Percentiles rank a stretch among this genome's conserved stretches.
phyloP scores from a whole-genome alignment of 208 protist species.

The Leishmania amazonensis region DNA sequence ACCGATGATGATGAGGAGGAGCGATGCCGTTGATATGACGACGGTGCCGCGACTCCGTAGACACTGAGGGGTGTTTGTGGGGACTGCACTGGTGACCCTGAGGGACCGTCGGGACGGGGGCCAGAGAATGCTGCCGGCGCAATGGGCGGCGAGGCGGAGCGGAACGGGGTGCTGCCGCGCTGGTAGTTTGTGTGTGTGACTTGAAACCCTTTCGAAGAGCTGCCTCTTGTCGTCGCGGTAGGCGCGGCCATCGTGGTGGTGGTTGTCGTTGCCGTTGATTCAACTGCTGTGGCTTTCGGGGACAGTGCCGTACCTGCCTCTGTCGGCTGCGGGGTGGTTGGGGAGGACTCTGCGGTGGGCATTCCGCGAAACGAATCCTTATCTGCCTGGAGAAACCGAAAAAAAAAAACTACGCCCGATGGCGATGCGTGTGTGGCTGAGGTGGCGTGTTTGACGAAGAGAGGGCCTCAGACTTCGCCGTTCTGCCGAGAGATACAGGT shows the following conservation, averaged over 20 bases:
- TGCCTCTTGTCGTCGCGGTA: neutral
- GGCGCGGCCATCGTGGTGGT: neutral
- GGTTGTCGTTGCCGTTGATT: neutral
- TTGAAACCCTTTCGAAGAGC: constrained; percentile 22
- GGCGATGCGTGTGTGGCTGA: neutral
- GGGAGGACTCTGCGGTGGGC: neutral
- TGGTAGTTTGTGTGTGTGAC: constrained; percentile 42
- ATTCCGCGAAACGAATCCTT: neutral
- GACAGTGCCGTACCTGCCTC: neutral
- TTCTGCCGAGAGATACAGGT: neutral
- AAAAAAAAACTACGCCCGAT: neutral
- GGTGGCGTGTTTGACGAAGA: neutral
- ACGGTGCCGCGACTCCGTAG: neutral
- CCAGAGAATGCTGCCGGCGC: constrained; percentile 19
- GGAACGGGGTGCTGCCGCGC: constrained; percentile 19
- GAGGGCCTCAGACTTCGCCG: neutral
- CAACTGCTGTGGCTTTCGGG: neutral
- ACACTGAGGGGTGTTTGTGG: constrained; percentile 8
- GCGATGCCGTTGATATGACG: neutral
- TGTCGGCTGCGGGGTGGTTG: neutral
- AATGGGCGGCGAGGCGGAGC: constrained; percentile 8
- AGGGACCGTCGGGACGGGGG: neutral
- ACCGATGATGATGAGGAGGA: constrained; percentile 24
- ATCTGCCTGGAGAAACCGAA: neutral
- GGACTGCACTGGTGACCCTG: constrained; percentile 6